Base-by-base conservation (phyloP, 345 rosid species). In the Aurinia saxatilis region DNA sequence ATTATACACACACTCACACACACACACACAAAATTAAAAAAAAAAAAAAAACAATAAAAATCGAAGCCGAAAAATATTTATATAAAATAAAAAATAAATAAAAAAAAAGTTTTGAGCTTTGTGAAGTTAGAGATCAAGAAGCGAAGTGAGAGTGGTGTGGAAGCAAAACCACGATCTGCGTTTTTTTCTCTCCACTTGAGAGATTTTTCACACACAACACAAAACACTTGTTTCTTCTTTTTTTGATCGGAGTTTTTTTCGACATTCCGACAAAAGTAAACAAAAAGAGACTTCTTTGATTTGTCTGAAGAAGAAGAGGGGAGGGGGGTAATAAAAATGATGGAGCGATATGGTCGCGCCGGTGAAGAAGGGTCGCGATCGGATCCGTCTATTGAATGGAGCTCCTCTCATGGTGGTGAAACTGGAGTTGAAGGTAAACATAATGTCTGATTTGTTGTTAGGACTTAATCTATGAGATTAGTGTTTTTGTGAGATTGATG, bases 301-400 rank as follows among this genome's bases (percentile, higher is more conserved):
- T 27, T 27, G 31, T 27, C 6, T 27, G 27, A 3, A 23, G 5
- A 23, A 5, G 6, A 1, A 27, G 31, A 27, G 31, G 6, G 6
- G 6, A 6, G 31, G 1, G 5, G 27, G 2, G 31, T 27, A 27
- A 6, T 5, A 6, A 1, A 27, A 27, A 6, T 27, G 5, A 27
- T 75, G 96, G 98, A 90, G 75, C 82, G 87, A 85, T 79, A 79
- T 79, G 80, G 78, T 71, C 80, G 79, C 74, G 30, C 57, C 67
- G 81, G 76, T 38, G 85, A 80, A 57, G 71, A 65, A 29, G 84
- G 81, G 54, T 61, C 84, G 30, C 86, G 79, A 79, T 77, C 87
- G 73, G 90, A 88, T 81, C 87, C 90, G 73, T 67, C 83, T 41
- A 76, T 77, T 78, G 85, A 86, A 75, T 86, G 90, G 90, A 56